Evolutionary conservation across 805 yeast genomes (phyloP).

Genomic region (Metschnikowia chrysomelidarum): DNA sequence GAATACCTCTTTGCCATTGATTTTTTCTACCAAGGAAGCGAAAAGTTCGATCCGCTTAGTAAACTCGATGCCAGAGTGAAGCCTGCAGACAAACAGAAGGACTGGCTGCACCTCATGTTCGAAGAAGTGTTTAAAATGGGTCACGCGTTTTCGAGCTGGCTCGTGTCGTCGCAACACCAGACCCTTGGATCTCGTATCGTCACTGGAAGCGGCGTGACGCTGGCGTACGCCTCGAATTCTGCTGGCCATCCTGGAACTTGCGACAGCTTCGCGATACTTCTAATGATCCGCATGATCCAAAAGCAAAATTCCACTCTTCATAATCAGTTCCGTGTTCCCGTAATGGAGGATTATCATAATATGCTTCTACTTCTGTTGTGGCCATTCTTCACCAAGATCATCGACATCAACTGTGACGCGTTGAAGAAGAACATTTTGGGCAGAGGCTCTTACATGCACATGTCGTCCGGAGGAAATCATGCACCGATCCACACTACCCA

Average conservation of each 20-base stretch:
- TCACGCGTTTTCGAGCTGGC: constrained; percentile 46
- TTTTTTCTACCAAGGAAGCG: constrained; percentile 56
- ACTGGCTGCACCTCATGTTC: constrained; percentile 40
- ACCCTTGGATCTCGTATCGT: constrained; percentile 21
- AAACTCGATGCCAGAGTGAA: constrained; percentile 11
- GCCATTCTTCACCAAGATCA: constrained; percentile 79
- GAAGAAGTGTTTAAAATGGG: constrained; percentile 38
- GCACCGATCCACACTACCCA: constrained; percentile 66
- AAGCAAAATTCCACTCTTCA: constrained; percentile 63
- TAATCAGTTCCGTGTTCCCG: constrained; percentile 63
- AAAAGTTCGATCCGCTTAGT: constrained; percentile 29
- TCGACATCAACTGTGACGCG: constrained; percentile 76
- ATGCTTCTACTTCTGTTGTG: constrained; percentile 67
- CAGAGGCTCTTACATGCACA: constrained; percentile 20
- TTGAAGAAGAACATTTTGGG: constrained; percentile 51
- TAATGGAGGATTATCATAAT: constrained; percentile 67
- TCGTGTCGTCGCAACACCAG: constrained; percentile 40
- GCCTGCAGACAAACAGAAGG: constrained; percentile 12
- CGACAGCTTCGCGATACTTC: constrained; percentile 77
- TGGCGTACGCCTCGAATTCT: constrained; percentile 2
- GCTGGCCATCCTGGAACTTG: constrained; percentile 43
- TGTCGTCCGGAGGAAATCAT: constrained; percentile 20
- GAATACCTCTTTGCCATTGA: constrained; percentile 73
- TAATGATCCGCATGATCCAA: constrained; percentile 71
- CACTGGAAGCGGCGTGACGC: constrained; percentile 8